phyloP scores from a whole-genome alignment of 305 asterid species.

The Solanum hybrid region DNA sequence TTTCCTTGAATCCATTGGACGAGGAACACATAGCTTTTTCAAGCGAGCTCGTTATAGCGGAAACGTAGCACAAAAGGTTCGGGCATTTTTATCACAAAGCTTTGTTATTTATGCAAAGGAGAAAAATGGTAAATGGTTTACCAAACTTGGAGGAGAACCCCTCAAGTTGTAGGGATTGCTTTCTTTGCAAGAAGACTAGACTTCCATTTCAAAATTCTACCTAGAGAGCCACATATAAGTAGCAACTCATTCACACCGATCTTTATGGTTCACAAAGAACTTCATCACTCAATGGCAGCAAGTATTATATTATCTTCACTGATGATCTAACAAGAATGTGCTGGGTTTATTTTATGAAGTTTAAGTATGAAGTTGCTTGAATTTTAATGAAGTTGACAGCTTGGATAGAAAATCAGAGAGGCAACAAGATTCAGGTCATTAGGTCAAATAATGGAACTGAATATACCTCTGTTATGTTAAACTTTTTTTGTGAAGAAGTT shows the following conservation, averaged over 20 bases:
- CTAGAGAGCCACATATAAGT: neutral
- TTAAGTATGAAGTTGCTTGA: neutral
- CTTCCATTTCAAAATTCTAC: neutral
- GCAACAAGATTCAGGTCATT: neutral
- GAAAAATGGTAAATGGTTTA: neutral
- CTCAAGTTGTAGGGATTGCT: neutral
- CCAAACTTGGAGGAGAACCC: neutral
- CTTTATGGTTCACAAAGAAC: neutral
- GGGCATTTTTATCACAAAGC: neutral
- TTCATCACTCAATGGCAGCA: neutral
- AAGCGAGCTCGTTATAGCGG: neutral
- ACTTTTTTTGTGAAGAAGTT: neutral
- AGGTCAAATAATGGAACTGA: too few relatives aligned
- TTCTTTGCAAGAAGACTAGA: neutral
- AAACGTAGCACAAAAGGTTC: too few relatives aligned
- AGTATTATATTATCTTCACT: too few relatives aligned
- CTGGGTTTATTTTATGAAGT: neutral
- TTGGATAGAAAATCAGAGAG: neutral
- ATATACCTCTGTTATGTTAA: neutral
- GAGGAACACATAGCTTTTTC: too few relatives aligned
- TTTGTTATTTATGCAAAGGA: neutral
- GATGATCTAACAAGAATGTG: neutral
- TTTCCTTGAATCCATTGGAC: neutral
- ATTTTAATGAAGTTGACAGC: neutral
- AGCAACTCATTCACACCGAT: neutral